Conservation (phyloP, 164 flowering plant species). For the Magnolia officinalis region DNA sequence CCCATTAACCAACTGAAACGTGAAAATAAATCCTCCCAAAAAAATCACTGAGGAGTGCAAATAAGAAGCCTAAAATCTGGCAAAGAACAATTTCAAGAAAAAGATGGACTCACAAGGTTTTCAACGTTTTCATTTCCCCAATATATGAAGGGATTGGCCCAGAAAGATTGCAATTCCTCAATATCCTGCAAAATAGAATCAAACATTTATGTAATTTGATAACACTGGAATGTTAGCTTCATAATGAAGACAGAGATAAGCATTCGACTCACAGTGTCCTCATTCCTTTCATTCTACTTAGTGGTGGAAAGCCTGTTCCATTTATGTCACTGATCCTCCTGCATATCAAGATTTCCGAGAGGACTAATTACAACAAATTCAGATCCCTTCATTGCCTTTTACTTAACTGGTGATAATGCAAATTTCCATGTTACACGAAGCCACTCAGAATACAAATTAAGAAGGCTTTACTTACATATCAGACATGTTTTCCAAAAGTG, state of each 20-base stretch:
- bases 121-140: conserved; percentile 33
- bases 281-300: conserved; percentile 34
- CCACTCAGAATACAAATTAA: not conserved
- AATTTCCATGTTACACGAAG: not conserved
- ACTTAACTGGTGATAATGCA: not conserved
- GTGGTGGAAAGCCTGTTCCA: conserved; percentile 45
- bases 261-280: conserved; percentile 41
- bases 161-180: conserved; percentile 54
- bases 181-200: conserved; percentile 26
- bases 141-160: conserved; percentile 55
- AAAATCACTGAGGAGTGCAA: not conserved
- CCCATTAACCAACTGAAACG: too few relatives aligned
- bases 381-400: not conserved
- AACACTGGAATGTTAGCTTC: not conserved
- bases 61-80: not conserved
- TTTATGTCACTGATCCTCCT: conserved; percentile 69
- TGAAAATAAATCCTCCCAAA: not conserved
- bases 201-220: not conserved
- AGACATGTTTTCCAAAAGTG: conserved; percentile 35
- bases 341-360: conserved; percentile 10
- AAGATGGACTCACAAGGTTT: conserved; percentile 44
- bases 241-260: not conserved
- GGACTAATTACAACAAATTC: not conserved
- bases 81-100: not conserved
- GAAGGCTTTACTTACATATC: conserved; percentile 42